Evolutionary conservation across 2,329 filamentous ascomycete species (phyloP), one percentile per base, ranked within the genome.

Genomic region (Aspergillus sp.): DNA sequence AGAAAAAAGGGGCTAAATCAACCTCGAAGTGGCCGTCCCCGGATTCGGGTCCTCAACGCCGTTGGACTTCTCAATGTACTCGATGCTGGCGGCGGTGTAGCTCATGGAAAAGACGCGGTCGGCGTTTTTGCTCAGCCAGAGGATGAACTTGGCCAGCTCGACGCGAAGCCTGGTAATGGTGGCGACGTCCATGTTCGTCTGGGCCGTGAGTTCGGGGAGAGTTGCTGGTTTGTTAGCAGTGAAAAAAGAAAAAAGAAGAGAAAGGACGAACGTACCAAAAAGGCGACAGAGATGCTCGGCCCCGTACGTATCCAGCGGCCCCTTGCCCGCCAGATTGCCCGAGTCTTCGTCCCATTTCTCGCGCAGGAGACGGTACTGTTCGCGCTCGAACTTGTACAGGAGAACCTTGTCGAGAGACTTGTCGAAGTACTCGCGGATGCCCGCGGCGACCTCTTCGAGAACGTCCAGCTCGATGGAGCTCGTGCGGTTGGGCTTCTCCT

Each of bases 121-220:
- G 10, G 80, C 77, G 49, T 89, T 78, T 47, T 80, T 82, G 37
- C 80, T 75, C 34, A 98, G 69, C 86, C 88, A 98, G 33, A 76
- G 71, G 8, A 81, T 85, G 60, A 98, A 80, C 60, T 86, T 89
- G 45, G 76, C 73, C 11, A 98, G 72, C 57, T 98, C 91, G 50
- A 95, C 86, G 8, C 86, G 80, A 15, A 96, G 75, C 29, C 86
- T 82, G 41, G 80, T 82, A 26, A 94, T 85, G 2, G 86, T 88
- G 57, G 93, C 86, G 33, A 81, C 72, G 52, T 96, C 91, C 86
- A 98, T 94, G 63, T 96, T 96, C 32, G 91, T 98, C 58, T 98
- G 91, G 3, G 88, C 88, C 41, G 96, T 79, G 25, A 96, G 77
- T 55, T 98, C 91, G 1, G 91, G 89, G 47, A 96, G 78, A 1